A percentile compares a stretch with the other conserved stretches of the same genome.
These are phyloP conservation scores for Solanum bulbocastanum DNA, from an alignment of 257 asterid species.

Conservation along the genomic window DNA sequence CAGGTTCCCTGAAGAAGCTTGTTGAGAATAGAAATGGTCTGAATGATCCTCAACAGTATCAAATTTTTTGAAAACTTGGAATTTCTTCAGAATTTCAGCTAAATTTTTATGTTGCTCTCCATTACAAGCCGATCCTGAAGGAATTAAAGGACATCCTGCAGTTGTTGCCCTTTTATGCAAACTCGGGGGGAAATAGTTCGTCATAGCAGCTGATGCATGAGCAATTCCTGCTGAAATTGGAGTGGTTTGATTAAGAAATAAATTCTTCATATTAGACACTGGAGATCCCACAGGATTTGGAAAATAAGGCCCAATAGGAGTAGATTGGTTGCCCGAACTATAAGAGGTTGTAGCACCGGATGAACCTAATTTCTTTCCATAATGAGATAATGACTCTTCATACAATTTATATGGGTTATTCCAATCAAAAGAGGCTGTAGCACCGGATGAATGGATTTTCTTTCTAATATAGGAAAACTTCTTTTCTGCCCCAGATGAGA, in stretches of 20 bases:
- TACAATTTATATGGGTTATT: neutral
- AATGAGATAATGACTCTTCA: neutral
- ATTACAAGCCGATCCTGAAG: conserved; percentile 4
- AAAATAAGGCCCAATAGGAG: neutral
- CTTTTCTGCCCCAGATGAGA: neutral
- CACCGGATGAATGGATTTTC: neutral
- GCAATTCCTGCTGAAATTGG: neutral
- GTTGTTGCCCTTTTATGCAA: conserved; percentile 13
- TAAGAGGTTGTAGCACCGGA: neutral
- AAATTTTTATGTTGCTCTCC: conserved; percentile 17
- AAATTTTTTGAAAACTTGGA: conserved; percentile 45
- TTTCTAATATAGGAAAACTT: conserved; percentile 12
- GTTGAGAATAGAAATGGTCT: conserved; percentile 47
- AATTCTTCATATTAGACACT: conserved; percentile 13
- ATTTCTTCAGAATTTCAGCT: conserved; percentile 36
- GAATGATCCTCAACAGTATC: conserved; percentile 66
- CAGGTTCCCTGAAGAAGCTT: conserved; percentile 29
- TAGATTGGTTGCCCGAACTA: conserved; percentile 1
- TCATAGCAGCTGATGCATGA: conserved; percentile 5
- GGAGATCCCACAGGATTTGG: conserved; percentile 4
- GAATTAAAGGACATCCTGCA: conserved; percentile 15
- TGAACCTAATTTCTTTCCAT: conserved; percentile 10
- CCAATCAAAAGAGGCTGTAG: neutral
- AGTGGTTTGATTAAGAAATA: conserved; percentile 6
- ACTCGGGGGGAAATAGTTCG: conserved; percentile 7